Percentiles rank a stretch among this genome's conserved stretches.
Evolutionary conservation across 768 basidiomycete genomes (phyloP).

Genomic region (Tulasnella sp.): DNA sequence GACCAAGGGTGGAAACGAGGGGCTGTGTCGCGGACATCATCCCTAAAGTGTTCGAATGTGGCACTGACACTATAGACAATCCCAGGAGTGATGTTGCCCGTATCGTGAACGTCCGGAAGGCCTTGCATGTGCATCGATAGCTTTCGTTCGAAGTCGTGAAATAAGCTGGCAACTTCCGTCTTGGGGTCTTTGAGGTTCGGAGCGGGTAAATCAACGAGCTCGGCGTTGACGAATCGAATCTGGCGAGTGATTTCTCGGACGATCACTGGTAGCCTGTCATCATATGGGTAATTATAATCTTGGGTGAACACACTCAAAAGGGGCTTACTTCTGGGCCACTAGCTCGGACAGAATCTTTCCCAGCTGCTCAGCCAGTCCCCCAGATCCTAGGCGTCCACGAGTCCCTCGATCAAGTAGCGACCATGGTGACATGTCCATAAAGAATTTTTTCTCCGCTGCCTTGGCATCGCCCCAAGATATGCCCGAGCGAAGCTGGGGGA

Average conservation of each 20-base stretch:
- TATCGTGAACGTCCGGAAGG: neutral
- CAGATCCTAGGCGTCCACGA: neutral
- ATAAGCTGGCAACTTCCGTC: neutral
- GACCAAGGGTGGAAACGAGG: conserved; percentile 9
- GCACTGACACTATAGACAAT: neutral
- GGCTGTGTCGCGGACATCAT: neutral
- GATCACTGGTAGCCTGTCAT: conserved; percentile 1
- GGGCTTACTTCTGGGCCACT: conserved; percentile 2
- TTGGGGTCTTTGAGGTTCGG: conserved; percentile 7
- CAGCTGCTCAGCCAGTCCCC: neutral
- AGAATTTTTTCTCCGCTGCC: conserved; percentile 44
- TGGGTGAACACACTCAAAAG: neutral
- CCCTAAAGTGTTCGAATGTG: conserved; percentile 3
- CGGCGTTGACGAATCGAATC: neutral
- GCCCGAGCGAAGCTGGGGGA: conserved; percentile 38
- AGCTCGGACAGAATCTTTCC: neutral
- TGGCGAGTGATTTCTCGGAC: neutral
- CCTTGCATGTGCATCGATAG: conserved; percentile 10
- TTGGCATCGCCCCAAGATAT: conserved; percentile 55
- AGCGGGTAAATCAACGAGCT: neutral
- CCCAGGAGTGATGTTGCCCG: neutral
- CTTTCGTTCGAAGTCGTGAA: conserved; percentile 2
- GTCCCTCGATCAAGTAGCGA: neutral
- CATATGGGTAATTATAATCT: neutral
- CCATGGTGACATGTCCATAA: conserved; percentile 24